phyloP scores from a whole-genome alignment of 2,329 filamentous ascomycete genomes.

The Stromatinia cepivora region DNA sequence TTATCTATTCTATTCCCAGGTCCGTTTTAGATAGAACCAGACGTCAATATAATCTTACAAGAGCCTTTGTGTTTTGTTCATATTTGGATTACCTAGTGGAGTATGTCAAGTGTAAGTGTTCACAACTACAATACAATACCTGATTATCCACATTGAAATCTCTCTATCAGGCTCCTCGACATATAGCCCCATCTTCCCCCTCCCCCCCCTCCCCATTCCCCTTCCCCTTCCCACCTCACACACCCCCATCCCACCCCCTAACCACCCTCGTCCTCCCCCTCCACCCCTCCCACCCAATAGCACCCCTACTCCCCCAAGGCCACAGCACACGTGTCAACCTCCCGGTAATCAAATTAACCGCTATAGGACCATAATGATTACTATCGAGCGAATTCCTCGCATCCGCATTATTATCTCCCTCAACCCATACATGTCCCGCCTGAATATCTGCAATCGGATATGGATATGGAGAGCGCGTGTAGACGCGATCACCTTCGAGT shows the following conservation, averaged over 20 bases:
- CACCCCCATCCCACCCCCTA: slow-evolving; percentile 31
- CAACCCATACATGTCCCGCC: slow-evolving; percentile 87
- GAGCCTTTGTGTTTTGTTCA: too few species aligned
- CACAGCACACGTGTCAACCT: slow-evolving; percentile 71
- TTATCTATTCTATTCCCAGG: too few species aligned
- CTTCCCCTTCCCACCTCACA: neutral
- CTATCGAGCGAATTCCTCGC: slow-evolving; percentile 74
- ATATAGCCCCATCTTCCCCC: too few species aligned
- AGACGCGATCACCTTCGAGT: slow-evolving; percentile 75
- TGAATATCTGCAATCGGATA: slow-evolving; percentile 64
- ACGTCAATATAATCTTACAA: too few species aligned
- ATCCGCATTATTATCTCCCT: slow-evolving; percentile 67
- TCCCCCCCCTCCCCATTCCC: too few species aligned
- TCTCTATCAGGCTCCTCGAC: too few species aligned
- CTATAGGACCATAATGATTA: slow-evolving; percentile 85
- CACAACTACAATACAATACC: too few species aligned
- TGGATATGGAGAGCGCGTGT: slow-evolving; percentile 58
- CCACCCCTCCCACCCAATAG: slow-evolving; percentile 57
- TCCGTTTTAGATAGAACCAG: too few species aligned
- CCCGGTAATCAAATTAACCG: slow-evolving; percentile 72
- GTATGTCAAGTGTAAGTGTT: too few species aligned
- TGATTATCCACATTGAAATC: too few species aligned
- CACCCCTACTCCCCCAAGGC: slow-evolving; percentile 61
- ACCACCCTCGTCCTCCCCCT: slow-evolving; percentile 46
- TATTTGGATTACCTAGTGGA: too few species aligned